Evolutionary conservation across 768 basidiomycete genomes (phyloP).

Genomic region (Rhizopogon rudus): DNA sequence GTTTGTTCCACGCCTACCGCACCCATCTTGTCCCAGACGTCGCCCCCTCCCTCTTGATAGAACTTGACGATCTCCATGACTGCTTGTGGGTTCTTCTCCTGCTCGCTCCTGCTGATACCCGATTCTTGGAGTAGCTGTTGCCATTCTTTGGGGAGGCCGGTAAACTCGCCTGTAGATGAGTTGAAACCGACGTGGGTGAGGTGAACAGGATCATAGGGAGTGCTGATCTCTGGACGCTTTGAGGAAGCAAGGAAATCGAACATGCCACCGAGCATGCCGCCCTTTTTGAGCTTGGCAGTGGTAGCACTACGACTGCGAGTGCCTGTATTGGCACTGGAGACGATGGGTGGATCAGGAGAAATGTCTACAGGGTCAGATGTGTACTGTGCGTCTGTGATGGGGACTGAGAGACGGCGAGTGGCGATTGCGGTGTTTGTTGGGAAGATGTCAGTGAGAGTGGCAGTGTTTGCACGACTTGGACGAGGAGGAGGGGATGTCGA

Average conservation of each 20-base stretch:
- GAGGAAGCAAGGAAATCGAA: conserved; percentile 72
- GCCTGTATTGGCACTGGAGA: conserved; percentile 12
- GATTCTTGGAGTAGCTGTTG: conserved; percentile 94
- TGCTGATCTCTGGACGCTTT: conserved; percentile 76
- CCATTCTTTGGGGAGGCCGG: conserved; percentile 98
- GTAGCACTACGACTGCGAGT: conserved; percentile 40
- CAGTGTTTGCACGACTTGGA: conserved; percentile 82
- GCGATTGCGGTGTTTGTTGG: conserved; percentile 36
- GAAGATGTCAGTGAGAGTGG: conserved; percentile 73
- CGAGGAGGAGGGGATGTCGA: conserved; percentile 62
- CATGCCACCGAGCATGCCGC: conserved; percentile 60
- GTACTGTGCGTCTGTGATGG: conserved; percentile 23
- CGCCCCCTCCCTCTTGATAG: conserved; percentile 84
- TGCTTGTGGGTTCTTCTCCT: conserved; percentile 96
- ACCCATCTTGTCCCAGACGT: conserved; percentile 85
- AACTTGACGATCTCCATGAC: conserved; percentile 99
- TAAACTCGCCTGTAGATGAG: conserved; percentile 96
- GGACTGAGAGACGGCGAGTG: conserved; percentile 49
- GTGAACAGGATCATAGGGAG: conserved; percentile 98
- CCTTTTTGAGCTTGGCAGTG: conserved; percentile 40
- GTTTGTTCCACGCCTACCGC: conserved; percentile 35
- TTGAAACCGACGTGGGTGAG: conserved; percentile 99
- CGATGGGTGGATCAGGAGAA: conserved; percentile 15
- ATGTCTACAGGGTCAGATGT: conserved; percentile 18
- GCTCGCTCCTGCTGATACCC: conserved; percentile 90